A percentile compares a stretch with the other conserved stretches of the same genome.
phyloP scores from a whole-genome alignment of 805 yeast genomes.

The Cyberlindnera bimundalis region DNA sequence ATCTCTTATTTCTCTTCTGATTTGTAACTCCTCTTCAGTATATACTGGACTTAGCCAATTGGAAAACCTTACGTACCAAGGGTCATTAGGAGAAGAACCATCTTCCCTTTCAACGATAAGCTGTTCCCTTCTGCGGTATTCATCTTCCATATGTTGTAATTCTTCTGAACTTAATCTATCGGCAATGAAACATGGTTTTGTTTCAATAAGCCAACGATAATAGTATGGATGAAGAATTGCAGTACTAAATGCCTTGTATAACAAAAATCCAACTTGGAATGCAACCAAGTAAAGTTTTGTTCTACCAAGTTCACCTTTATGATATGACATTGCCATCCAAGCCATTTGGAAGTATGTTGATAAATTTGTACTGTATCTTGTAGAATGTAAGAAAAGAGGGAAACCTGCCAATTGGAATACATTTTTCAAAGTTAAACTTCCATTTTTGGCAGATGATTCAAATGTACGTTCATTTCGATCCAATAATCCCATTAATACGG shows the following conservation, averaged over 20 bases:
- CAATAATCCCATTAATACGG: constrained; percentile 31
- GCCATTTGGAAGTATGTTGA: constrained; percentile 22
- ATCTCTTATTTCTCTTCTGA: neutral
- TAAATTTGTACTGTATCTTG: constrained; percentile 20
- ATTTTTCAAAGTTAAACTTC: constrained; percentile 10
- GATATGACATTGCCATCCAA: neutral
- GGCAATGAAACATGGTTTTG: constrained; percentile 34
- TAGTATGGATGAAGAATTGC: constrained; percentile 33
- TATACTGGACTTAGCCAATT: constrained; percentile 7
- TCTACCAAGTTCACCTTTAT: neutral
- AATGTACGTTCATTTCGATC: constrained; percentile 21
- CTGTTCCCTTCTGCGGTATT: constrained; percentile 3
- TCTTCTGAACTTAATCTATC: constrained; percentile 22
- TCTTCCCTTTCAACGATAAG: neutral
- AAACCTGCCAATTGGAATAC: constrained; percentile 26
- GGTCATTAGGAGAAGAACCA: neutral
- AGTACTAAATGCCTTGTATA: constrained; percentile 20
- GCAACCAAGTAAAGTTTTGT: constrained; percentile 15
- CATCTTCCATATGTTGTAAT: constrained; percentile 3
- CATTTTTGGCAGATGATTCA: constrained; percentile 15
- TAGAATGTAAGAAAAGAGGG: constrained; percentile 29
- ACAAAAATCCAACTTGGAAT: constrained; percentile 11
- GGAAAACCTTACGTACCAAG: constrained; percentile 7
- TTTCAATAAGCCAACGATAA: constrained; percentile 32
- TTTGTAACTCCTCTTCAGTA: constrained; percentile 3